Base-by-base conservation (phyloP, 805 yeast genomes). In the Candida coquimbonensis region DNA sequence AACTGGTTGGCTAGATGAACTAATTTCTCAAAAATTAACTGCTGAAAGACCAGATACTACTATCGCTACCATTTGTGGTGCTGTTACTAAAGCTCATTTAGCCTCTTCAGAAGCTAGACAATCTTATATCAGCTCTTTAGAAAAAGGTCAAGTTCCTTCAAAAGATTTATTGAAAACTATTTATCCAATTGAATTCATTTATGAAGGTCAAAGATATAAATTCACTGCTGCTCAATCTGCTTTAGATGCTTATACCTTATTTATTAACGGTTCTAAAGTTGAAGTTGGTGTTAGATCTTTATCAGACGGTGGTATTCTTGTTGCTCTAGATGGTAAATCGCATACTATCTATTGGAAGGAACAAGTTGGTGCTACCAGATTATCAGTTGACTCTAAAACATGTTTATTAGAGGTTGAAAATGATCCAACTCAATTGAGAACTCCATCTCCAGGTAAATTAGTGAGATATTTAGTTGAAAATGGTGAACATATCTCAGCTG, bases 361-460 rank as follows among this genome's bases (percentile, higher is more conserved):
- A 62, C 99, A 95, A 72, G 91, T 93, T 51, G 81, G 89, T 46
- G 95, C 96, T 35, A 91, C 97, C 11, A 83, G 99, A 69, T 67
- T 93, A 56, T 87, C 96, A 25, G 96, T 93, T 36, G 97, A 93
- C 63, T 81, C 96, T 43, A 93, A 87, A 74, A 90, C 99, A 27
- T 91, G 98, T 63, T 70, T 87, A 54, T 77, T 93, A 53, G 99
- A 95, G 69, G 86, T 78, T 48, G 99, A 93, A 72, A 91, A 88
- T 61, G 99, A 93, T 64, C 99, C 99, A 53, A 95, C 99, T 38
- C 98, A 93, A 73, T 75, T 95, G 63, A 82, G 98, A 72, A 88
- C 99, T 33, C 99, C 99, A 39, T 93, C 99, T 27, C 99, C 99
- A 45, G 99, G 99, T 74, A 93, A 93, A 70, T 77, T 93, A 55